Conservation (phyloP, 2,329 filamentous ascomycete genomes). For the Diaporthe nobilis region DNA sequence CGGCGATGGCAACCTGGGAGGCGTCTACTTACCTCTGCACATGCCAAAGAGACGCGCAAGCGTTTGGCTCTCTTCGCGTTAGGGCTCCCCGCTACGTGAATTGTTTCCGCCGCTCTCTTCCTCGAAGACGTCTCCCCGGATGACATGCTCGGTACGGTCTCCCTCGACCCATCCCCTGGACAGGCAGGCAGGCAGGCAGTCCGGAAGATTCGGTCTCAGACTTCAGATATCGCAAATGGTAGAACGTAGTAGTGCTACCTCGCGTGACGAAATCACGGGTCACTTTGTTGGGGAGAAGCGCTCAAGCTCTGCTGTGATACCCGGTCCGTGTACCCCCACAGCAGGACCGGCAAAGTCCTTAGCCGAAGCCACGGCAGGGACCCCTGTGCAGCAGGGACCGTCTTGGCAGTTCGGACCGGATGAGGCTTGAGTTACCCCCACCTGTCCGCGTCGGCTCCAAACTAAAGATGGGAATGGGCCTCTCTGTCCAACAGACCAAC, state of each 20-base stretch:
- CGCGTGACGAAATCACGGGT: background rate
- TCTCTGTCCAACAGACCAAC: background rate
- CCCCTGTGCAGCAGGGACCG: background rate
- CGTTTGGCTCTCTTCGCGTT: conserved; percentile 2
- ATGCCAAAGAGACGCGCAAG: background rate
- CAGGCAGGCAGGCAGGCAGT: background rate
- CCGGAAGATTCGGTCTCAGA: background rate
- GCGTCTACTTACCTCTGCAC: background rate
- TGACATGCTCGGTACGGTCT: background rate
- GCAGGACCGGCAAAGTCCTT: conserved; percentile 3
- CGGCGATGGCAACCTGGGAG: background rate
- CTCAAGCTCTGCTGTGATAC: background rate
- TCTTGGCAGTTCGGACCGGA: no score
- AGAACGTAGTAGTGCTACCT: background rate
- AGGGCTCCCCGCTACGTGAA: background rate
- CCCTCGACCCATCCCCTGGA: background rate
- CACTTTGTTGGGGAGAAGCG: background rate
- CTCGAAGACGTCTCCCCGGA: conserved; percentile 1
- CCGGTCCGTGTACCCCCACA: background rate
- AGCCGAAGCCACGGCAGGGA: background rate
- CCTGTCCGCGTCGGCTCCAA: background rate
- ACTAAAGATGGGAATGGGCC: background rate
- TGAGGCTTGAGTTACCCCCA: background rate
- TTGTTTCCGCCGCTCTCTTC: conserved; percentile 12
- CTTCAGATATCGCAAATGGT: background rate